Evolutionary conservation across 192 early-diverging fungal genomes (phyloP), one percentile per base, ranked within the genome.

Genomic region (Oehlia diaphana): DNA sequence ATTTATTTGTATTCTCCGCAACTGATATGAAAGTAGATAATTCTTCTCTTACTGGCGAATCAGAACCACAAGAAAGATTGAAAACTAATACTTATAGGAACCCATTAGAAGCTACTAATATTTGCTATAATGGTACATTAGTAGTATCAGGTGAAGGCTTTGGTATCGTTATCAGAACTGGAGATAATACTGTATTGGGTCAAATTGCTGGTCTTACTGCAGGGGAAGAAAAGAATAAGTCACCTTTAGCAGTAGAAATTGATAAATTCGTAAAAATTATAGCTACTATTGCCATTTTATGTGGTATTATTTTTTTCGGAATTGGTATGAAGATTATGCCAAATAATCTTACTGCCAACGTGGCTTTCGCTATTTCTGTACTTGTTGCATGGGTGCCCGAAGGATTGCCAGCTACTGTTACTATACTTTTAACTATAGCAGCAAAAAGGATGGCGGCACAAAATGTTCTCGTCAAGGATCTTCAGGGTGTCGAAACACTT

Each of bases 21-120:
- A 92, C 87, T 23, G 97, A 99, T 63, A 85, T 97, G 74, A 99
- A 99, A 84, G 96, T 98, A 42, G 97, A 99, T 89, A 98, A 98
- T 88, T 97, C 96, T 9, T 96, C 95, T 12, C 83, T 99, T 49
- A 99, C 97, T 2, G 97, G 97, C 74, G 97, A 99, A 86, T 91
- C 95, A 2, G 97, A 98, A 75, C 96, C 97, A 16, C 97, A 99
- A 84, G 93, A 95, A 81, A 92, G 97, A 44, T 78, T 35, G 3
- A 31, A 84, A 0, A 79, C 79, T 3, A 97, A 95, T 84, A 86
- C 82, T 2, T 86, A 91, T 44, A 85, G 90, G 80, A 99, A 92
- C 83, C 95, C 94, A 39, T 90, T 99, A 49, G 96, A 99, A 80
- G 96, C 97, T 2, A 92, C 92, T 53, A 99, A 99, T 81, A 82